Evolutionary conservation across 306 rosid genomes (phyloP).

Genomic region (Mimosa bimucronata): DNA sequence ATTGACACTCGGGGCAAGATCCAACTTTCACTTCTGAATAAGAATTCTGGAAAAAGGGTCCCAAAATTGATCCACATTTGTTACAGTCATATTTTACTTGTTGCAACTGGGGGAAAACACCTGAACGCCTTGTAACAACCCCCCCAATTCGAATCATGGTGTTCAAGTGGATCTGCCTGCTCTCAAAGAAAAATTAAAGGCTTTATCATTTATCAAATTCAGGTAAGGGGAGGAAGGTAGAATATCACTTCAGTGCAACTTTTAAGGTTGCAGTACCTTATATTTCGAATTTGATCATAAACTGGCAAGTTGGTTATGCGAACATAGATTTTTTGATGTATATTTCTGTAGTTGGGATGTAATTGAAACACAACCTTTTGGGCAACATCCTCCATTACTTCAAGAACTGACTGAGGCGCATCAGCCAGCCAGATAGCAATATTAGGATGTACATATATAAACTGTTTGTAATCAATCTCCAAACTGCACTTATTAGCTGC

Average conservation of each 20-base stretch:
- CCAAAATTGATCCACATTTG: conserved; percentile 88
- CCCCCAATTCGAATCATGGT: conserved; percentile 99
- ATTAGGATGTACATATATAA: conserved; percentile 93
- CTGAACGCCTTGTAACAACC: conserved; percentile 95
- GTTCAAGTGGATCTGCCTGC: conserved; percentile 96
- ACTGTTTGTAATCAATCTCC: conserved; percentile 96
- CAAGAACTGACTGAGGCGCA: conserved; percentile 96
- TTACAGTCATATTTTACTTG: conserved; percentile 97
- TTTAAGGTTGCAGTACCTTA: conserved; percentile 56
- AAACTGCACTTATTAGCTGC: conserved; percentile 91
- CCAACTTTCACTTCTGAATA: conserved; percentile 98
- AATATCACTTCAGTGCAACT: neutral
- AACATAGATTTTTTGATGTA: conserved; percentile 88
- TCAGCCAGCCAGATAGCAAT: conserved; percentile 99
- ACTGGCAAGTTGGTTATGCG: conserved; percentile 93
- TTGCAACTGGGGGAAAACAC: conserved; percentile 97
- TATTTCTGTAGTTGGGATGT: conserved; percentile 83
- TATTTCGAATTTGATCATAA: conserved; percentile 95
- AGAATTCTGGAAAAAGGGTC: conserved; percentile 96
- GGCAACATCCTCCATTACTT: conserved; percentile 99
- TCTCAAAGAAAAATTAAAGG: conserved; percentile 26
- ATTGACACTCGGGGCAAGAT: conserved; percentile 98
- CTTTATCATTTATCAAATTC: conserved; percentile 5
- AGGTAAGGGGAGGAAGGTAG: conserved; percentile 6
- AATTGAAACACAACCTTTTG: conserved; percentile 83